Evolutionary conservation across 2,329 filamentous ascomycete species (phyloP).

Genomic region (Ophiocordyceps robertsii): DNA sequence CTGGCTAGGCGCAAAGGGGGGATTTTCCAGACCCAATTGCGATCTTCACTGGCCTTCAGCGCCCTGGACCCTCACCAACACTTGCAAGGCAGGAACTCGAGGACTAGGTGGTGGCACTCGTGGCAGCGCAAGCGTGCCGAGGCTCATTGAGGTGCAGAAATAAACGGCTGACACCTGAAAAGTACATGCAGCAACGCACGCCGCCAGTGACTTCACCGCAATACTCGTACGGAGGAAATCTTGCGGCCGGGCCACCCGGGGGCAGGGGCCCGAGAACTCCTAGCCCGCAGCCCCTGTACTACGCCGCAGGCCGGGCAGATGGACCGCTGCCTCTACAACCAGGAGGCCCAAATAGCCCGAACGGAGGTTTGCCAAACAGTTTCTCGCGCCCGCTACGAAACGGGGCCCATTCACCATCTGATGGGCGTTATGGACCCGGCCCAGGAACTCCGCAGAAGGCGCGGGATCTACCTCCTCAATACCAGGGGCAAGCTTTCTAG

Average conservation of each 20-base stretch:
- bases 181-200: slow-evolving; percentile 69
- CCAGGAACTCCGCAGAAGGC: slow-evolving; percentile 7
- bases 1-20: no score
- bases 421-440: slow-evolving; percentile 15
- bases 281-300: slow-evolving; percentile 15
- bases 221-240: slow-evolving; percentile 46
- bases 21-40: no score
- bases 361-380: slow-evolving; percentile 10
- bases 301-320: slow-evolving; percentile 10
- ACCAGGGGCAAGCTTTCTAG: slow-evolving; percentile 24
- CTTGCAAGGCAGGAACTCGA: no score
- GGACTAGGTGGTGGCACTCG: no score
- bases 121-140: no score
- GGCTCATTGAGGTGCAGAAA: no score
- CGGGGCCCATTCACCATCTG: slow-evolving; percentile 12
- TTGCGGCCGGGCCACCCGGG: slow-evolving; percentile 33
- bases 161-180: slow-evolving; percentile 57
- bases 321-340: slow-evolving; percentile 7
- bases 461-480: slow-evolving; percentile 13
- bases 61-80: no score
- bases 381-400: slow-evolving; percentile 19
- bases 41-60: no score
- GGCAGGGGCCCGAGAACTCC: slow-evolving; percentile 11
- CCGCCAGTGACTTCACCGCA: slow-evolving; percentile 27
- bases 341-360: slow-evolving; percentile 7